These are phyloP conservation scores for Colletotrichum endophyticum DNA, from an alignment of 2,329 filamentous ascomycete genomes.

Conservation along the genomic window DNA sequence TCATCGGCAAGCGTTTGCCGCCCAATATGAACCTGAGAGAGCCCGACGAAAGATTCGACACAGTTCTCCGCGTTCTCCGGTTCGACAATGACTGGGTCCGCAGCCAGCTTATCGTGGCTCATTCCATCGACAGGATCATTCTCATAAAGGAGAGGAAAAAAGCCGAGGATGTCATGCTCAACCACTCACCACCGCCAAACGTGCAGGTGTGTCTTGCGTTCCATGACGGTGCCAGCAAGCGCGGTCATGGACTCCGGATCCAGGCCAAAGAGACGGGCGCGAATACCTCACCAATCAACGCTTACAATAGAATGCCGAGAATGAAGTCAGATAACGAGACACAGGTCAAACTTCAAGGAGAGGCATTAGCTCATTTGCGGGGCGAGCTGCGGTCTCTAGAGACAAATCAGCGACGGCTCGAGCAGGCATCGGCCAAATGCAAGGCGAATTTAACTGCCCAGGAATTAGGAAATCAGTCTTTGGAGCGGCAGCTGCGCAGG, in stretches of 20 bases:
- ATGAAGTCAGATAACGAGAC: slow-evolving; percentile 80
- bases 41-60: slow-evolving; percentile 75
- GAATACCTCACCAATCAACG: slow-evolving; percentile 46
- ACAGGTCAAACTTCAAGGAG: slow-evolving; percentile 61
- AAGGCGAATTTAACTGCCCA: slow-evolving; percentile 51
- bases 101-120: slow-evolving; percentile 82
- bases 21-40: slow-evolving; percentile 72
- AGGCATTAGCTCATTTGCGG: slow-evolving; percentile 58
- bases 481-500: slow-evolving; percentile 62
- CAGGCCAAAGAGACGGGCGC: not conserved
- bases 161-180: slow-evolving; percentile 73
- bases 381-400: slow-evolving; percentile 59
- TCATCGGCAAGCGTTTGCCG: slow-evolving; percentile 63
- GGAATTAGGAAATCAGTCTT: slow-evolving; percentile 29
- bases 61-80: slow-evolving; percentile 79
- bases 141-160: slow-evolving; percentile 72
- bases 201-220: slow-evolving; percentile 75
- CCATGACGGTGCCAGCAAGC: slow-evolving; percentile 55
- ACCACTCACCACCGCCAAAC: slow-evolving; percentile 65
- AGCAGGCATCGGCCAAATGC: slow-evolving; percentile 53
- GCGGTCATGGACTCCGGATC: slow-evolving; percentile 22
- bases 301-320: slow-evolving; percentile 62
- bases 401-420: slow-evolving; percentile 49
- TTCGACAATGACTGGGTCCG: slow-evolving; percentile 81
- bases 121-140: slow-evolving; percentile 83